phyloP scores from a whole-genome alignment of 805 yeast genomes.

The Wickerhamomyces rabaulensis region DNA sequence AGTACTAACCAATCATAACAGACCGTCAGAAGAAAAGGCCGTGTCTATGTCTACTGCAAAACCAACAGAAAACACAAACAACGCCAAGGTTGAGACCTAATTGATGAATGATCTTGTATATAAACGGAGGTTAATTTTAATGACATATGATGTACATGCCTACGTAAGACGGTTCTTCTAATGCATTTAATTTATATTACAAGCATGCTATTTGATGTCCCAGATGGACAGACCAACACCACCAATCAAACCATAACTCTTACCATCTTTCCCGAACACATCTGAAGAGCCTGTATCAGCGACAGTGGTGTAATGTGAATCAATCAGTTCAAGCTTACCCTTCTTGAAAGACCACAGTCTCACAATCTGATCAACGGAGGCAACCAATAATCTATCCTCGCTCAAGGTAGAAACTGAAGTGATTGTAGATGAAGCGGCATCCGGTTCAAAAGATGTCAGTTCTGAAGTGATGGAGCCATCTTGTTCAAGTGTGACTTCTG shows the following conservation, averaged over 20 bases:
- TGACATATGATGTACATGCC: neutral
- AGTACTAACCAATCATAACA: conserved; percentile 17
- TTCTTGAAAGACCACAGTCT: conserved; percentile 50
- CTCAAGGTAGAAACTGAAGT: conserved; percentile 49
- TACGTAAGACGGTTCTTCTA: neutral
- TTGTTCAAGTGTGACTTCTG: conserved; percentile 29
- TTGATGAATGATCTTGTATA: neutral
- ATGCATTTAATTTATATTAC: neutral
- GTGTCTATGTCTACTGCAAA: conserved; percentile 90
- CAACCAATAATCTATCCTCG: conserved; percentile 40
- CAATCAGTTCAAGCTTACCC: conserved; percentile 24
- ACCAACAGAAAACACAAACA: conserved; percentile 92
- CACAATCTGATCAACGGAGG: conserved; percentile 81
- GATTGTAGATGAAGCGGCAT: conserved; percentile 85
- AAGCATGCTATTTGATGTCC: conserved; percentile 21
- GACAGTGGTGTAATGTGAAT: conserved; percentile 63
- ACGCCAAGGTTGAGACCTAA: conserved; percentile 62
- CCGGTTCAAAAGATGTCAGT: conserved; percentile 31
- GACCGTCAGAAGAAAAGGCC: conserved; percentile 91
- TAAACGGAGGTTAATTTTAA: neutral
- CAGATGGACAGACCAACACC: conserved; percentile 78
- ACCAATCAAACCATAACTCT: conserved; percentile 47
- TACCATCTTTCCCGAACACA: conserved; percentile 24
- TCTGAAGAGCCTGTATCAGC: conserved; percentile 87
- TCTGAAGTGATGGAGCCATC: conserved; percentile 18